Base-by-base conservation (phyloP, 1,284 basidiomycete genomes). In the Kwoniella shivajii region DNA sequence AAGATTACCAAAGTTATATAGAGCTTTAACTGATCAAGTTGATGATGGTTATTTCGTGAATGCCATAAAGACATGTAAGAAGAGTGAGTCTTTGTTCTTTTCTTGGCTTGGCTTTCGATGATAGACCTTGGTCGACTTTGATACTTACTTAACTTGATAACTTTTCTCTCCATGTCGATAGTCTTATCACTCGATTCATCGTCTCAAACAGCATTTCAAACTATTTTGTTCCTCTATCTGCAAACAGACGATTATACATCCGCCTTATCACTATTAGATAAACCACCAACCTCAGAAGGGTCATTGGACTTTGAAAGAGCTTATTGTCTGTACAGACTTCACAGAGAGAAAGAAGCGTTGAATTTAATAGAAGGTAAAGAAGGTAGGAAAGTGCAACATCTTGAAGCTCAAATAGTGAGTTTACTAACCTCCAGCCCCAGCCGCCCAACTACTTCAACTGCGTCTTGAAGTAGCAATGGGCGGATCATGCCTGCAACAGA, bases 11-110 rank as follows among this genome's bases (percentile, higher is more conserved):
- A 84, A 85, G 41, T 80, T 90, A 50, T 92, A 90, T 76, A 84
- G 83, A 50, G 88, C 88, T 47, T 79, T 93, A 20, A 86, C 85
- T 69, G 87, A 89, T 22, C 90, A 92, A 72, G 85, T 92, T 66
- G 88, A 92, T 64, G 88, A 88, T 31, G 88, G 87, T 2, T 86
- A 90, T 77, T 87, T 88, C 72, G 78, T 80, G 55, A 90, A 88
- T 72, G 89, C 89, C 29, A 82, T 90, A 71, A 90, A 87, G 83
- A 92, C 90, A 60, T 92, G 89, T 81, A 88, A 90, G 78, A 90
- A 90, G 80, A 88, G 90, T 89, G 68, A 64, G 85, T 83, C n/a
- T n/a, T n/a, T n/a, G n/a, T n/a, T n/a, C n/a, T n/a, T n/a, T n/a
- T n/a, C n/a, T n/a, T n/a, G n/a, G n/a, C n/a, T 56, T 30, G 6